Conservation (phyloP, 2,329 filamentous ascomycete species). For the Lasiodiplodia hormozganensis region DNA sequence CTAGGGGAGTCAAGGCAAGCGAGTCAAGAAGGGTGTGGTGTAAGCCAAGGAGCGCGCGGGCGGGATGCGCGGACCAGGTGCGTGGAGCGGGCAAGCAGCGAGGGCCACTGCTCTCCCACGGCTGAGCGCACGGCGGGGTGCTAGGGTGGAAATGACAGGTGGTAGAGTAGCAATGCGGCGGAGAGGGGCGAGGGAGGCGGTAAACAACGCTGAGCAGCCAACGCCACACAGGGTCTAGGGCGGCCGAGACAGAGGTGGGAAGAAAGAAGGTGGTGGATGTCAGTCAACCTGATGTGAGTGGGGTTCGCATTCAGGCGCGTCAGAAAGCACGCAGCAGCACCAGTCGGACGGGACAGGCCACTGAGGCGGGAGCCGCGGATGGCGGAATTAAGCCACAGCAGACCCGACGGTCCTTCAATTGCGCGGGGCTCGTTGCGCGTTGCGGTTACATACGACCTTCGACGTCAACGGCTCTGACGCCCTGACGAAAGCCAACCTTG, state of each 20-base stretch:
- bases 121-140: constrained; percentile 9
- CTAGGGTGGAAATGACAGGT: constrained; percentile 17
- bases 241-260: constrained; percentile 4
- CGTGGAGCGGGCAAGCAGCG: constrained; percentile 25
- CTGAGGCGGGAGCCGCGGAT: constrained; percentile 24
- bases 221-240: constrained; percentile 3
- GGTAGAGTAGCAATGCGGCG: constrained; percentile 10
- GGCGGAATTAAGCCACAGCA: constrained; percentile 13
- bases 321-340: constrained; percentile 17
- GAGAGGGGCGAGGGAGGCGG: neutral
- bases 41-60: constrained; percentile 20
- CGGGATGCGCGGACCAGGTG: constrained; percentile 24
- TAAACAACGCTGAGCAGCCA: neutral
- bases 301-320: constrained; percentile 16
- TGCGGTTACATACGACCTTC: neutral
- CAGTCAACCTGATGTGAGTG: constrained; percentile 5
- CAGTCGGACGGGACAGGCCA: constrained; percentile 11
- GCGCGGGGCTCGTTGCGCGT: neutral
- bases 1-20: constrained; percentile 21
- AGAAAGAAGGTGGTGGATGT: constrained; percentile 13
- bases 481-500: constrained; percentile 17
- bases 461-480: constrained; percentile 22
- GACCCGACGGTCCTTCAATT: constrained; percentile 5
- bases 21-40: constrained; percentile 23
- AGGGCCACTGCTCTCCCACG: constrained; percentile 13